These are phyloP conservation scores for Malassezia equina DNA, from an alignment of 1,284 basidiomycete genomes.

Conservation along the genomic window DNA sequence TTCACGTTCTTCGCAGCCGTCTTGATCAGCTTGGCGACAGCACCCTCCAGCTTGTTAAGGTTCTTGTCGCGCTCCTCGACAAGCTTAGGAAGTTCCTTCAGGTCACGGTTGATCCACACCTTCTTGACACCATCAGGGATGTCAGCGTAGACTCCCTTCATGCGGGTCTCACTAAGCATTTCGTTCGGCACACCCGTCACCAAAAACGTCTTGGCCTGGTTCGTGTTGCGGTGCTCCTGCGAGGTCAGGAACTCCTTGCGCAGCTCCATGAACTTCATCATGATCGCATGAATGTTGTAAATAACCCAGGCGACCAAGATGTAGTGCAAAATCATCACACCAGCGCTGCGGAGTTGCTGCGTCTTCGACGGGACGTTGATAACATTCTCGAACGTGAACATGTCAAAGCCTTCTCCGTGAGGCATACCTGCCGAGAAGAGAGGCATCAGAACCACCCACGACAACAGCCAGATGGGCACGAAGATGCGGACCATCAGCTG, in stretches of 20 bases:
- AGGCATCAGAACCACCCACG: constrained; percentile 55
- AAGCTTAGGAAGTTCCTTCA: constrained; percentile 71
- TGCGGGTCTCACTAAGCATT: constrained; percentile 59
- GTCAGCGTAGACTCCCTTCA: constrained; percentile 61
- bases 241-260: constrained; percentile 77
- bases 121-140: constrained; percentile 74
- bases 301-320: constrained; percentile 59
- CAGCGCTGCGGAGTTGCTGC: constrained; percentile 36
- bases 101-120: constrained; percentile 77
- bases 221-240: constrained; percentile 59
- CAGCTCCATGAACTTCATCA: constrained; percentile 65
- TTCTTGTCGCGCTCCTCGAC: constrained; percentile 68
- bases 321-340: constrained; percentile 36
- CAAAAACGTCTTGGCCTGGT: constrained; percentile 77
- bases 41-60: constrained; percentile 69
- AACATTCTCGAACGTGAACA: constrained; percentile 68
- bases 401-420: constrained; percentile 56
- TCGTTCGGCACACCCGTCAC: constrained; percentile 77
- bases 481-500: constrained; percentile 67
- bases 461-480: constrained; percentile 57
- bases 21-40: constrained; percentile 65
- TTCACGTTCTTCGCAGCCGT: constrained; percentile 59
- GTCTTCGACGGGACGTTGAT: constrained; percentile 13
- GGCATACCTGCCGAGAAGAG: constrained; percentile 49
- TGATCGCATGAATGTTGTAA: constrained; percentile 69